Base-by-base conservation (phyloP, 139 green algal species). In the Trebouxia sp. region DNA sequence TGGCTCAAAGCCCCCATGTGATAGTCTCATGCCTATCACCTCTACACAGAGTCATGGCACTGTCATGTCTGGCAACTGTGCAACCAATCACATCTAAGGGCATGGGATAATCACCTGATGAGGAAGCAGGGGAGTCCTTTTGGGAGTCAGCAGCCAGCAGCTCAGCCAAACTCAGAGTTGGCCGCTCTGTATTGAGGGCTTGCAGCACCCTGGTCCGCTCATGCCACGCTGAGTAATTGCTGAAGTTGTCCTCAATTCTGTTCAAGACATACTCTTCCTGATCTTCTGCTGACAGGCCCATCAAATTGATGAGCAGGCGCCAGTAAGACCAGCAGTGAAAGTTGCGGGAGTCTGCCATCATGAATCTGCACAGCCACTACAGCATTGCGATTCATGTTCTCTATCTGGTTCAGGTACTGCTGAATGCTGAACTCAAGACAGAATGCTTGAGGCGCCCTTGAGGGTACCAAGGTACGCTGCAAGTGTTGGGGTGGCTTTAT, bases 141-240 rank as follows among this genome's bases (percentile, higher is more conserved):
- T 58, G 50, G 50, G 69, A n/a, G 42, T 51, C 42, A 24, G 50
- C 51, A 32, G 51, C 51, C 35, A 78, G 7, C 53, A 87, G 39
- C 43, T 70, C 66, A n/a, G 38, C 76, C 12, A 76, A 30, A 20
- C 55, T 79, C 24, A 56, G 38, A 28, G 79, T 56, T 6, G 48
- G 43, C 12, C 32, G 32, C 65, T 65, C 43, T 28, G 24, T 41
- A 78, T 85, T 75, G 39, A 91, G 45, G 17, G 74, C 38, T 37
- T 85, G 87, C 62, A 98, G 89, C 82, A 97, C 85, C 10, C 87
- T 89, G 65, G 89, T 95, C 3, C 95, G 89, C 76, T 93, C 91
- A 89, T 99, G 96, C 96, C 96, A 99, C 2, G 96, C 96, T 3
- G 90, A 97, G 86, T 98, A 99, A 88, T 99, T 99, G 82, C 81